Base-by-base conservation (phyloP, 495 filamentous ascomycete species). In the Lophiostoma macrostomum region DNA sequence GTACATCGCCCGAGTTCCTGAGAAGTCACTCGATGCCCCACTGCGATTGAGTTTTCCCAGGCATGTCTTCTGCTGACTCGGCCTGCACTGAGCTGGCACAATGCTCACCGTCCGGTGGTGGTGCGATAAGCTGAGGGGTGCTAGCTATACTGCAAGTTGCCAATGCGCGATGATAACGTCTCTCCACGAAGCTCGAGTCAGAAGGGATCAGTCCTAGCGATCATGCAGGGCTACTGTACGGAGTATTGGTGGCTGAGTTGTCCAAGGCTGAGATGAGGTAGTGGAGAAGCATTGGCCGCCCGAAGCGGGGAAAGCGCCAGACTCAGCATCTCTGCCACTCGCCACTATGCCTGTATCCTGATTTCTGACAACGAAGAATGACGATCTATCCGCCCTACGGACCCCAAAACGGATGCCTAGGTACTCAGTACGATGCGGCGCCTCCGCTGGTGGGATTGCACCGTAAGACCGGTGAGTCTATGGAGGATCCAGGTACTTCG, bases 181-280 rank as follows among this genome's bases (percentile, higher is more conserved):
- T 40, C 16, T 20, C 23, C 5, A 34, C 22, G 48, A 31, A 11
- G 14, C 44, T 57, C 27, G 19, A 40, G 38, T 47, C 6, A 44
- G 58, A 16, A 38, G 22, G 41, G 52, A 61, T 61, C 51, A 44
- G 50, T 61, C 13, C 14, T 39, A 40, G 19, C 37, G 53, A 57
- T 62, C 58, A 44, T 57, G 58, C 58, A 57, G 36, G 48, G 42
- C 58, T 62, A 62, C 58, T 62, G 58, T 53, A 44, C 16, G 46
- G 40, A 53, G 43, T 62, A 57, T 57, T 56, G 58, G 58, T 62
- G 58, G 58, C 58, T 57, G 47, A 55, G 30, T 20, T n/a, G 13
- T 41, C 34, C 36, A 50, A 51, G 43, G 54, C 54, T 58, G 54
- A 58, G 45, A 28, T 56, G 35, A 55, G 50, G 28, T 22, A 34